A percentile compares a stretch with the other conserved stretches of the same genome.
Evolutionary conservation across 2,329 filamentous ascomycete genomes (phyloP).

Genomic region (Erysiphe pulchra): DNA sequence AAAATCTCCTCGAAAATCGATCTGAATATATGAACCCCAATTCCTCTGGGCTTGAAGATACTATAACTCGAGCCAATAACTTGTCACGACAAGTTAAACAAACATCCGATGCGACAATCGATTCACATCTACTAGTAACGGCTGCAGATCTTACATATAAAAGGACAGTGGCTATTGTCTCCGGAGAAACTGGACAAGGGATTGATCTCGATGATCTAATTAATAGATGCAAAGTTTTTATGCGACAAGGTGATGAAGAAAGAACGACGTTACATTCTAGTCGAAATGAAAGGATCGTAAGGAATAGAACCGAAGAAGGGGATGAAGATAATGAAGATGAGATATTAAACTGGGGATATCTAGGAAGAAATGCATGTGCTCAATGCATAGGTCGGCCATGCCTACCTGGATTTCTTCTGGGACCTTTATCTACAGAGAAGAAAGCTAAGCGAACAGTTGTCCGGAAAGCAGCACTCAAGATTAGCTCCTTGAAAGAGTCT

Average conservation of each 20-base stretch:
- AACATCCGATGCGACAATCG: slow-evolving; percentile 72
- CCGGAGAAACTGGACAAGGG: slow-evolving; percentile 47
- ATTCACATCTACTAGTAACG: slow-evolving; percentile 63
- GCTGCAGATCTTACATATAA: slow-evolving; percentile 60
- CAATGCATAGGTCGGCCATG: slow-evolving; percentile 49
- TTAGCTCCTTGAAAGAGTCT: slow-evolving; percentile 41
- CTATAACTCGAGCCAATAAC: slow-evolving; percentile 38
- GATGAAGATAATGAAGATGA: slow-evolving; percentile 47
- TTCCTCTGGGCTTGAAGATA: slow-evolving; percentile 37
- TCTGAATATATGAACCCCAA: slow-evolving; percentile 43
- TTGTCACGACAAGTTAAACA: slow-evolving; percentile 50
- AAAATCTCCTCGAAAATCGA: slow-evolving; percentile 32
- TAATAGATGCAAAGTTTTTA: slow-evolving; percentile 68
- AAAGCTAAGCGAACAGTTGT: slow-evolving; percentile 45
- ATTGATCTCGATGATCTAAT: slow-evolving; percentile 82
- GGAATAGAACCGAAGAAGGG: slow-evolving; percentile 31
- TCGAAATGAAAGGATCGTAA: background rate
- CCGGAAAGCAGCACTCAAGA: slow-evolving; percentile 39
- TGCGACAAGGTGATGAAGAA: slow-evolving; percentile 33
- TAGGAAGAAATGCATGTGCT: slow-evolving; percentile 55
- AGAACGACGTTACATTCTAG: background rate
- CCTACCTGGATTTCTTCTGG: slow-evolving; percentile 61
- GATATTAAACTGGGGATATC: slow-evolving; percentile 60
- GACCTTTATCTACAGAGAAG: slow-evolving; percentile 73
- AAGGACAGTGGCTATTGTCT: slow-evolving; percentile 46